Percentiles rank a stretch among this genome's conserved stretches.
phyloP scores from a whole-genome alignment of 2,329 filamentous ascomycete genomes.

The Lomentospora prolificans region DNA sequence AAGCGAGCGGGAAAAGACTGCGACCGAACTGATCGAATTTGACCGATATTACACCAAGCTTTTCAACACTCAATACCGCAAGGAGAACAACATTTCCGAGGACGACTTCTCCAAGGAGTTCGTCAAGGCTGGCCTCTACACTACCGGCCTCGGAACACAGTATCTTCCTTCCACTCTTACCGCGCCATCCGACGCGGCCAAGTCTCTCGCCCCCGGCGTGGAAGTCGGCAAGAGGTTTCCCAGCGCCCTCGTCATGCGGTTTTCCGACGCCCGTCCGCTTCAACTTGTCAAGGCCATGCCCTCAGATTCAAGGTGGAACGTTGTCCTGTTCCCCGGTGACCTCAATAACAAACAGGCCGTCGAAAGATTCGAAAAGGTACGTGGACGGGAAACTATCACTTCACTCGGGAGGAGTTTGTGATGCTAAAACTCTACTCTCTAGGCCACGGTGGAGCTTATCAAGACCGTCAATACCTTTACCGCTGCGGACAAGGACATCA shows the following conservation, averaged over 20 bases:
- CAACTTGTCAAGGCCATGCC: slow-evolving; percentile 41
- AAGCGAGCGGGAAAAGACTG: slow-evolving; percentile 42
- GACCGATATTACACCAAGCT: slow-evolving; percentile 43
- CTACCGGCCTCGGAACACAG: slow-evolving; percentile 45
- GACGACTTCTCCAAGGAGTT: slow-evolving; percentile 48
- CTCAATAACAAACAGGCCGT: slow-evolving; percentile 32
- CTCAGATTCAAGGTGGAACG: slow-evolving; percentile 31
- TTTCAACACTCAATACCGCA: slow-evolving; percentile 34
- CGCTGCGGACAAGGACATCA: neutral
- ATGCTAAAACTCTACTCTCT: neutral
- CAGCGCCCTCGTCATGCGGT: slow-evolving; percentile 48
- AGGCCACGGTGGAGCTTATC: neutral
- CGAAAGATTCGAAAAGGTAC: slow-evolving; percentile 30
- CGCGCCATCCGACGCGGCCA: slow-evolving; percentile 17
- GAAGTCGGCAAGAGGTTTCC: slow-evolving; percentile 46
- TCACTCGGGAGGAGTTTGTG: neutral
- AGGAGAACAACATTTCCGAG: slow-evolving; percentile 27
- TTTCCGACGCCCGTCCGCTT: slow-evolving; percentile 48
- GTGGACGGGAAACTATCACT: neutral
- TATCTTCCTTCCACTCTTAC: slow-evolving; percentile 44
- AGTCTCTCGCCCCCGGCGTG: slow-evolving; percentile 29
- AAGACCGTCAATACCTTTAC: neutral
- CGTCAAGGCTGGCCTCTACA: slow-evolving; percentile 46
- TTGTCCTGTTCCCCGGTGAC: slow-evolving; percentile 50
- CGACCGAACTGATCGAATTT: slow-evolving; percentile 52